phyloP scores from a whole-genome alignment of 2,329 filamentous ascomycete species.

The Aureobasidium sp. region DNA sequence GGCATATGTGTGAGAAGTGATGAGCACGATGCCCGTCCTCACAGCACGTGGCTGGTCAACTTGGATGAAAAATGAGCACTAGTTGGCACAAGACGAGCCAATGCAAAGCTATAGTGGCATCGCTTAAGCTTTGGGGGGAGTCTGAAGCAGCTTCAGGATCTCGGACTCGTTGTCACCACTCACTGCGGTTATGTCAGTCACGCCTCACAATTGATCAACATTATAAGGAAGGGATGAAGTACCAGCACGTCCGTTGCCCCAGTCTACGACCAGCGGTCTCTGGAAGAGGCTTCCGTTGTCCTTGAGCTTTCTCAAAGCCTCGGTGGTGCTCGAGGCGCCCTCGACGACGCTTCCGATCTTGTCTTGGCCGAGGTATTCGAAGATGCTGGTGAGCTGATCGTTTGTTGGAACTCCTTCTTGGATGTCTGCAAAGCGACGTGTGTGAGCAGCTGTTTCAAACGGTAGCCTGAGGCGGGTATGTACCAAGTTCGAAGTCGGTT shows the following conservation, averaged over 20 bases:
- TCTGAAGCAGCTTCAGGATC: conserved; percentile 41
- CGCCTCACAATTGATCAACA: background rate
- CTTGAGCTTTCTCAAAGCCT: conserved; percentile 73
- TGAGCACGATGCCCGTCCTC: too few relatives aligned
- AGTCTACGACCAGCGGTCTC: conserved; percentile 80
- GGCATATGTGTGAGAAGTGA: too few relatives aligned
- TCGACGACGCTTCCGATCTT: conserved; percentile 59
- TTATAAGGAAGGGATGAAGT: conserved; percentile 18
- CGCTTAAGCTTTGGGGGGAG: background rate
- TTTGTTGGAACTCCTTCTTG: conserved; percentile 71
- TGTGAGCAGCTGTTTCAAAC: background rate
- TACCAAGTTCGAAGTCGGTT: conserved; percentile 67
- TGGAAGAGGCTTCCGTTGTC: conserved; percentile 60
- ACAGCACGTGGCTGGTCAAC: background rate
- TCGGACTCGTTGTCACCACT: conserved; percentile 76
- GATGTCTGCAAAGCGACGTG: conserved; percentile 45
- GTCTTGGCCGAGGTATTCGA: conserved; percentile 66
- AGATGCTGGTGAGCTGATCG: conserved; percentile 74
- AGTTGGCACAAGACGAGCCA: background rate
- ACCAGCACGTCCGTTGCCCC: conserved; percentile 80
- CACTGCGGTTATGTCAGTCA: conserved; percentile 31
- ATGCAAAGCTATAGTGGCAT: too few relatives aligned
- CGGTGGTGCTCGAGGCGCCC: conserved; percentile 63
- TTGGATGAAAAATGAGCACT: background rate
- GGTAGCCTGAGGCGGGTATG: background rate